Base-by-base conservation (phyloP, 257 asterid genomes). In the Ophiorrhiza pumila region DNA sequence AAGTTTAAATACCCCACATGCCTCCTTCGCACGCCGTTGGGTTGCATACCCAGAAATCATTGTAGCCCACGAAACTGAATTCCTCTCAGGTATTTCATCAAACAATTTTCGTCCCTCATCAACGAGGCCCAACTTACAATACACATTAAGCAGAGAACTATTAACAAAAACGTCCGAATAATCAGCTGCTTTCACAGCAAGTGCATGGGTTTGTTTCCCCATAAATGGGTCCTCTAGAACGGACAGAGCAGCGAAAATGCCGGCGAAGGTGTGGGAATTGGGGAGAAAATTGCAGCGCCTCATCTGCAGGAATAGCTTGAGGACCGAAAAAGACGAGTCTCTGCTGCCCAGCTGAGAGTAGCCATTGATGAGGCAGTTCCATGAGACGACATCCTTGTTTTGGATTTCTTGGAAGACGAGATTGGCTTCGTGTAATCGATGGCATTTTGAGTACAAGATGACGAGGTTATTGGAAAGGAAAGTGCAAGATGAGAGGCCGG, bases 21-120 rank as follows among this genome's bases (percentile, higher is more conserved):
- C 96, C 77, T 88, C 92, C 52, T 71, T 56, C 49, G 80, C 86
- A 73, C 79, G 76, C 82, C 89, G 78, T 50, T 78, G 83, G 6
- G 59, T 74, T 0, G 97, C 93, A 60, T 88, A 92, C 47, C 97
- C 97, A 29, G 96, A 90, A 18, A 92, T 86, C 96, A 92, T 86
- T 0, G 96, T 87, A 34, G 96, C 85, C 96, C 96, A 92, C 35
- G 98, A 84, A 69, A 90, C 81, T 12, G 98, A 82, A 64, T 92
- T 92, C 73, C 87, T 84, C 1, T 74, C 85, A 63, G 90, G 82
- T 95, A 92, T 92, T 81, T 88, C 91, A 71, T 86, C 98, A 42
- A 88, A 92, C 86, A 92, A 57, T 71, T 81, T 86, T 3, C 88
- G 86, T 4, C 84, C 96, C 14, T 87, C 86, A 7, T 34, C 73